A percentile compares a stretch with the other conserved stretches of the same genome.
Evolutionary conservation across 2,329 filamentous ascomycete genomes (phyloP).

Genomic region (Phialophora tarda): DNA sequence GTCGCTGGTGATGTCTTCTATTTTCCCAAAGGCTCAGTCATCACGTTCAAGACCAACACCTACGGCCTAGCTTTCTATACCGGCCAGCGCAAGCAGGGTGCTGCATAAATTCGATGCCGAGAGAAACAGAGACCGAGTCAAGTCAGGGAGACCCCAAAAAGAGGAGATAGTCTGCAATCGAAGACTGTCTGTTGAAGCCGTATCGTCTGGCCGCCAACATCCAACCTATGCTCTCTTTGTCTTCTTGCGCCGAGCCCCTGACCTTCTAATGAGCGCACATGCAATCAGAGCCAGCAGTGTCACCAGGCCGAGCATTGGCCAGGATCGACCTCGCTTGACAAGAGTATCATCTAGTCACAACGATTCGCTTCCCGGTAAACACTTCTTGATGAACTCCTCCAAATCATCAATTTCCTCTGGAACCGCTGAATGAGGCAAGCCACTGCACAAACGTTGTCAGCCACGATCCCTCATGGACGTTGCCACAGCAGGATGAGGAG

Average conservation of each 20-base stretch:
- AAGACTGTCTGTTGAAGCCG: not conserved
- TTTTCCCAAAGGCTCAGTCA: slow-evolving; percentile 69
- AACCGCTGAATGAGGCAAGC: slow-evolving; percentile 76
- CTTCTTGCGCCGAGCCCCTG: slow-evolving; percentile 21
- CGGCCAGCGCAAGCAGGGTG: slow-evolving; percentile 42
- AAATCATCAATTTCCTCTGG: slow-evolving; percentile 81
- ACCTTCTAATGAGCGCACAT: slow-evolving; percentile 12
- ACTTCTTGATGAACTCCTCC: slow-evolving; percentile 65
- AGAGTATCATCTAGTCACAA: slow-evolving; percentile 27
- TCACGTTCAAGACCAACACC: slow-evolving; percentile 69
- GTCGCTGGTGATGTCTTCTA: slow-evolving; percentile 70
- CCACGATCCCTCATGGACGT: not conserved
- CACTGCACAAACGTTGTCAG: slow-evolving; percentile 51
- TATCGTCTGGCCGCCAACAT: not conserved
- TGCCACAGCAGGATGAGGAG: not conserved
- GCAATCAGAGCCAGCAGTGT: slow-evolving; percentile 19
- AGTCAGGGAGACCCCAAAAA: not conserved
- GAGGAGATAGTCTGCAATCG: slow-evolving; percentile 9
- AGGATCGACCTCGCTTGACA: not conserved
- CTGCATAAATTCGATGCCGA: slow-evolving; percentile 33
- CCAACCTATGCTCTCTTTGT: slow-evolving; percentile 24
- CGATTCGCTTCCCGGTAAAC: slow-evolving; percentile 28
- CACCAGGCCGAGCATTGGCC: slow-evolving; percentile 6
- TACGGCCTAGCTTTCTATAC: slow-evolving; percentile 66
- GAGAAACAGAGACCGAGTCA: not conserved